Base-by-base conservation (phyloP, 768 basidiomycete species). In the Cytidiella melzeri region DNA sequence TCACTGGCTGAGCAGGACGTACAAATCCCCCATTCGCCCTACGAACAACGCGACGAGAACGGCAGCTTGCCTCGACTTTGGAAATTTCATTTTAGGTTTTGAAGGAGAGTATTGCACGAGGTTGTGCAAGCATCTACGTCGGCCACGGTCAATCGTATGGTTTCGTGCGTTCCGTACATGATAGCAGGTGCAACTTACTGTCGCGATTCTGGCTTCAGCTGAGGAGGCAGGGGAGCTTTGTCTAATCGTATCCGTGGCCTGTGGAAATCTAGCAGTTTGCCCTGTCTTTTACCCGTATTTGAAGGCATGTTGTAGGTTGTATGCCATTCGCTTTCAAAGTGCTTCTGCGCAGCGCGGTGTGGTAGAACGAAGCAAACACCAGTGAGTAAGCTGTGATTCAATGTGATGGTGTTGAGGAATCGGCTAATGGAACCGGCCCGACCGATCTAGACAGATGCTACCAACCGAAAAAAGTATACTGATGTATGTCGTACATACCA, bases 11-110 rank as follows among this genome's bases (percentile, higher is more conserved):
- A 94, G 73, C 25, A 93, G 62, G 3, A 94, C 92, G 57, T 92
- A 88, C 21, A 95, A 59, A 56, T 94, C 89, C 4, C 92, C 92
- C 25, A 74, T 73, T 5, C 92, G 71, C 0, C 92, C 92, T 2
- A 92, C 81, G 52, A 95, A 95, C 43, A 95, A 60, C 10, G 89
- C 87, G 1, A 92, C 84, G 9, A 92, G 74, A 1, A 92, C 90
- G 0, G 87, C 87, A 0, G 90, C 85, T 45, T 77, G 74, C 43
- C 76, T 67, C 5, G 78, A 74, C 11, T 79, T 72, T 0, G 87
- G 87, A 44, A 77, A 69, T 20, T 47, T 59, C 30, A 67, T 6
- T 52, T 45, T 50, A 0, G 59, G 62, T 45, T 70, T 72, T 1
- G 73, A 72, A 2, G 73, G 55, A 3, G 67, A 68, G 58, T 84